A percentile compares a stretch with the other conserved stretches of the same genome.
Conservation (phyloP, 371 early-diverging fungal genomes). For the Mortierella sp. region DNA sequence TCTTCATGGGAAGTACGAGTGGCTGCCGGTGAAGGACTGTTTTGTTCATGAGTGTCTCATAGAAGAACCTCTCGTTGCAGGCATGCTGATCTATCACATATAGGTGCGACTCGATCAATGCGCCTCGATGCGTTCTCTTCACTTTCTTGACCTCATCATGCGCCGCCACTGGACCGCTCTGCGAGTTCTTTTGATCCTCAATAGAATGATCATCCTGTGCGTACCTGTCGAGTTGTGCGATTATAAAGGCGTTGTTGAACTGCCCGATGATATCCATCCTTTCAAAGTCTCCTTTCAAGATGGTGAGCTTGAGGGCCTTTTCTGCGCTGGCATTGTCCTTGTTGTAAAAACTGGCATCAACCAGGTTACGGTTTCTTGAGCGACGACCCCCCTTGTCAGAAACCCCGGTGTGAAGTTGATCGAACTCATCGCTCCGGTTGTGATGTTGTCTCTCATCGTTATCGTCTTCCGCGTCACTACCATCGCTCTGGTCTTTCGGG, state of each 20-base stretch:
- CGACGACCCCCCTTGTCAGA: conserved; percentile 14
- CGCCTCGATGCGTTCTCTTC: not conserved
- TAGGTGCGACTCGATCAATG: conserved; percentile 64
- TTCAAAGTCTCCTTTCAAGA: conserved; percentile 85
- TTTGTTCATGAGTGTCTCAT: conserved; percentile 80
- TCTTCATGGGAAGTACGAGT: conserved; percentile 65
- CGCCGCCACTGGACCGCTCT: too few relatives aligned
- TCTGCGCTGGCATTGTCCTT: conserved; percentile 63
- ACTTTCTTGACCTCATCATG: not conserved
- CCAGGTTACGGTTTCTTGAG: conserved; percentile 15
- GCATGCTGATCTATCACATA: conserved; percentile 99
- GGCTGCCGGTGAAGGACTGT: conserved; percentile 76
- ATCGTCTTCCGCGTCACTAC: not conserved
- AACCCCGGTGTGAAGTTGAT: not conserved
- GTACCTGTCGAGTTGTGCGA: conserved; percentile 70
- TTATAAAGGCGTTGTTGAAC: conserved; percentile 98
- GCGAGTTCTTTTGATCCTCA: not conserved
- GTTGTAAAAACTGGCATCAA: conserved; percentile 58
- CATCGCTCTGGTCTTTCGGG: not conserved
- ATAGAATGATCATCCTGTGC: not conserved
- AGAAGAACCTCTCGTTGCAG: conserved; percentile 98
- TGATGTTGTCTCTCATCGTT: not conserved
- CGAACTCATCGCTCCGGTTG: not conserved
- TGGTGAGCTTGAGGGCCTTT: conserved; percentile 66
- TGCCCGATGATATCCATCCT: conserved; percentile 94